Evolutionary conservation across 2,329 filamentous ascomycete species (phyloP).

Genomic region (Alternaria angustiovoidea): DNA sequence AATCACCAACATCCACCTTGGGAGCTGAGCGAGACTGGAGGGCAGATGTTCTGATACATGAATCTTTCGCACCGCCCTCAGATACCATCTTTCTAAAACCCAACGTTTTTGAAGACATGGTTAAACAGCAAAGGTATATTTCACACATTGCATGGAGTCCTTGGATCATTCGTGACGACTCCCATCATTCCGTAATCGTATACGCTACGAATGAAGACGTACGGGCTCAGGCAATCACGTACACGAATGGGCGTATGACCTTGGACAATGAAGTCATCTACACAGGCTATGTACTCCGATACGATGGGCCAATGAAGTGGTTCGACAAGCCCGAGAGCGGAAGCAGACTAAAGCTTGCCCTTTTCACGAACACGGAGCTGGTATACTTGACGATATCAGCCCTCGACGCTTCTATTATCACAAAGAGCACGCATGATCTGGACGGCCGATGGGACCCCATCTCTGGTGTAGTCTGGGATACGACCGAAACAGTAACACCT

Average conservation of each 20-base stretch:
- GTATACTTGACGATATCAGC: conserved; percentile 36
- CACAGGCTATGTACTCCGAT: conserved; percentile 28
- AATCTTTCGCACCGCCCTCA: conserved; percentile 26
- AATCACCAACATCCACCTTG: conserved; percentile 49
- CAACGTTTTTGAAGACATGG: conserved; percentile 40
- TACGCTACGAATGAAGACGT: conserved; percentile 49
- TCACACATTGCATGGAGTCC: conserved; percentile 53
- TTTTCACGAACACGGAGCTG: conserved; percentile 43
- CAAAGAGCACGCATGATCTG: conserved; percentile 40
- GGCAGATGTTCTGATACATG: conserved; percentile 37
- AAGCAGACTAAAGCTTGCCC: conserved; percentile 34
- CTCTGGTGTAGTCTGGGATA: conserved; percentile 48
- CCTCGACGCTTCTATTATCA: conserved; percentile 32
- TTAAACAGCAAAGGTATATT: conserved; percentile 44
- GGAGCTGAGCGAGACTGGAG: conserved; percentile 37
- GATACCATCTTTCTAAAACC: conserved; percentile 23
- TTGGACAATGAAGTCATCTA: conserved; percentile 37
- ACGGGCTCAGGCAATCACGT: conserved; percentile 33
- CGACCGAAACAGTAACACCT: conserved; percentile 20
- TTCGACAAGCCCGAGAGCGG: conserved; percentile 25
- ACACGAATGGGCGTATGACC: conserved; percentile 20
- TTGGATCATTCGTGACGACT: conserved; percentile 36
- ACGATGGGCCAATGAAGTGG: conserved; percentile 43
- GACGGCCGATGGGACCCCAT: conserved; percentile 55
- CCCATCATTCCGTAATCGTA: conserved; percentile 42